phyloP scores from a whole-genome alignment of 106 monocot species.

The Gastrodia elata region DNA sequence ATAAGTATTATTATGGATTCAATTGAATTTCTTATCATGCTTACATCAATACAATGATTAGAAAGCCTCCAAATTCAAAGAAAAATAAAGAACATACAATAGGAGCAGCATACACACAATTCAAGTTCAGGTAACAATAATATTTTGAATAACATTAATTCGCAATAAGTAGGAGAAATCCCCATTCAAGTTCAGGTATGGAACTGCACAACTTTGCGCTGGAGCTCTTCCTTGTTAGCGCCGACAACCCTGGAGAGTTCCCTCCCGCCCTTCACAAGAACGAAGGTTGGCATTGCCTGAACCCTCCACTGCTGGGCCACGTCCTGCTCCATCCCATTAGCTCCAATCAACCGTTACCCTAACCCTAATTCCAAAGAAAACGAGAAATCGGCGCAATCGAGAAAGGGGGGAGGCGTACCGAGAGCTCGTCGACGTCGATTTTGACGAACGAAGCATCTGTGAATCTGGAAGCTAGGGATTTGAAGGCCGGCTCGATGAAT shows the following conservation, averaged over 20 bases:
- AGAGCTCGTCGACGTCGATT: slow-evolving; percentile 75
- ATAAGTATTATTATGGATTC: too few relatives aligned
- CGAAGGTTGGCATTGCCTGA: slow-evolving; percentile 82
- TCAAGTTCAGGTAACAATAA: too few relatives aligned
- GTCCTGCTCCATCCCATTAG: slow-evolving; percentile 23
- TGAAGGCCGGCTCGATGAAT: slow-evolving; percentile 51
- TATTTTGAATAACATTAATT: too few relatives aligned
- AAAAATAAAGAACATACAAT: too few relatives aligned
- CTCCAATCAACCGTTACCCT: not conserved
- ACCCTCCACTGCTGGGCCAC: slow-evolving; percentile 61
- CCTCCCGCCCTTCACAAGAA: slow-evolving; percentile 46
- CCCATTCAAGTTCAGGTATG: not conserved
- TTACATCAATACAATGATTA: too few relatives aligned
- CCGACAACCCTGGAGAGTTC: slow-evolving; percentile 64
- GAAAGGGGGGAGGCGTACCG: slow-evolving; percentile 16
- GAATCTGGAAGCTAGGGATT: slow-evolving; percentile 38
- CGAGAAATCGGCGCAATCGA: not conserved
- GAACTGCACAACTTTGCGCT: slow-evolving; percentile 32
- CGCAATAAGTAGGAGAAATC: not conserved
- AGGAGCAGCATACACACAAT: too few relatives aligned
- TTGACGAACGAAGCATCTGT: slow-evolving; percentile 42
- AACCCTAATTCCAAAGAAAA: slow-evolving; percentile 2
- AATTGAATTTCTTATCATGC: too few relatives aligned
- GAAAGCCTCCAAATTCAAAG: too few relatives aligned
- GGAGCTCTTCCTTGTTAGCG: slow-evolving; percentile 49